Conservation (phyloP, 495 filamentous ascomycete genomes). For the Tuber borchii region DNA sequence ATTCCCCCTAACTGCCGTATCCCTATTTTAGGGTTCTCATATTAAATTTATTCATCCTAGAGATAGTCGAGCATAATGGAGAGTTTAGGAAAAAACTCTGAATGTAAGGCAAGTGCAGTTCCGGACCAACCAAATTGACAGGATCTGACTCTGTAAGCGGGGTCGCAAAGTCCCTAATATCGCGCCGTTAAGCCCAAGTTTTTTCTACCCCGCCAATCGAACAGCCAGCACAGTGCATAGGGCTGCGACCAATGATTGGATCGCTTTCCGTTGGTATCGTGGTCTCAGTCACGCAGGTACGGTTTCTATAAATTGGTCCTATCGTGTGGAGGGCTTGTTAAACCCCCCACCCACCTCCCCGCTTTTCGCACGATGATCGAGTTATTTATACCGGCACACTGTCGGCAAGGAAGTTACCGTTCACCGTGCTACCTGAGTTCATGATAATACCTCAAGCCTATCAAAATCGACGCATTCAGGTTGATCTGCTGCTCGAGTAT, state of each 20-base stretch:
- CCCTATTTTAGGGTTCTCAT: background rate
- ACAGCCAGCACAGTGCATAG: background rate
- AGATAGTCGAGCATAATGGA: too few species aligned
- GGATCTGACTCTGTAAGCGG: too few species aligned
- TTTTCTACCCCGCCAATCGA: background rate
- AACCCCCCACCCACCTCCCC: background rate
- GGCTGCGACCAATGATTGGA: background rate
- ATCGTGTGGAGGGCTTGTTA: background rate
- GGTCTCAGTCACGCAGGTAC: background rate
- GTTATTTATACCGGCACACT: background rate
- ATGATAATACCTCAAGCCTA: background rate
- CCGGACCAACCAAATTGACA: too few species aligned
- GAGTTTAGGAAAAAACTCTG: too few species aligned
- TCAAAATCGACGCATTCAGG: background rate
- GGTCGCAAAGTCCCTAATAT: background rate
- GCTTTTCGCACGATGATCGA: background rate
- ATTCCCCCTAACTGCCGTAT: background rate
- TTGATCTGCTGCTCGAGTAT: background rate
- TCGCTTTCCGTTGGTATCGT: background rate
- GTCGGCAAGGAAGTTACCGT: background rate
- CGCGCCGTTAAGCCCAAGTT: background rate
- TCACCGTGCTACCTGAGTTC: background rate
- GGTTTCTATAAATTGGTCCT: background rate
- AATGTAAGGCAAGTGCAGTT: too few species aligned
- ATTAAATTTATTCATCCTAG: background rate